phyloP scores from a whole-genome alignment of 2,329 filamentous ascomycete genomes.

The Colletotrichum australisinense region DNA sequence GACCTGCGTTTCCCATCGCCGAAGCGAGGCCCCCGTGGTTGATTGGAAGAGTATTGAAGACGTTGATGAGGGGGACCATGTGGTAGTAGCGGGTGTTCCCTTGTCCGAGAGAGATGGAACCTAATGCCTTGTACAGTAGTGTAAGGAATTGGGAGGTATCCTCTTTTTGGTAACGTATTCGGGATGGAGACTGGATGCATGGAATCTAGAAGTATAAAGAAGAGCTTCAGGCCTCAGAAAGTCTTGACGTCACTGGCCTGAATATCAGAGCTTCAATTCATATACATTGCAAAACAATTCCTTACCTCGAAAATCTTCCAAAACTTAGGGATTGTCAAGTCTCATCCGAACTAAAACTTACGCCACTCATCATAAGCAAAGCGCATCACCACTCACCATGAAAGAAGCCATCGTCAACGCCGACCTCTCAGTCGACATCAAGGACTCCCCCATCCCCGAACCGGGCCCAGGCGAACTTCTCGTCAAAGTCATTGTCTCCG shows the following conservation, averaged over 20 bases:
- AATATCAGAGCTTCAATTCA: background rate
- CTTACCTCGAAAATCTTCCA: background rate
- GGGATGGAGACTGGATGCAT: background rate
- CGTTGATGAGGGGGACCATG: background rate
- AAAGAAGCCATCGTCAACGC: slow-evolving; percentile 35
- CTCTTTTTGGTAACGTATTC: background rate
- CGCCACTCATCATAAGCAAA: background rate
- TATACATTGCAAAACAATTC: background rate
- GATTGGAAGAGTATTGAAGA: background rate
- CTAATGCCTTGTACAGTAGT: no score
- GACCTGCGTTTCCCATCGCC: background rate
- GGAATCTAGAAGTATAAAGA: slow-evolving; percentile 10
- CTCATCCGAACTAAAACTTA: background rate
- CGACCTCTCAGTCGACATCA: slow-evolving; percentile 25
- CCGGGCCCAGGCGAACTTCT: slow-evolving; percentile 39
- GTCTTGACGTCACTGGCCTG: slow-evolving; percentile 24
- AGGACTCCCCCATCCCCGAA: slow-evolving; percentile 30
- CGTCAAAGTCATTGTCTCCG: slow-evolving; percentile 38
- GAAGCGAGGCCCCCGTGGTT: background rate
- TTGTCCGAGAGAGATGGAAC: slow-evolving; percentile 13
- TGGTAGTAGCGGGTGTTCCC: slow-evolving; percentile 1
- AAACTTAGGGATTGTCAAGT: background rate
- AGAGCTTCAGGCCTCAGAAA: background rate
- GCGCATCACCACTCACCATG: background rate
- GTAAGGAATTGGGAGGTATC: background rate